A percentile compares a stretch with the other conserved stretches of the same genome.
phyloP scores from a whole-genome alignment of 306 rosid genomes.

The Cucurbita maxima region DNA sequence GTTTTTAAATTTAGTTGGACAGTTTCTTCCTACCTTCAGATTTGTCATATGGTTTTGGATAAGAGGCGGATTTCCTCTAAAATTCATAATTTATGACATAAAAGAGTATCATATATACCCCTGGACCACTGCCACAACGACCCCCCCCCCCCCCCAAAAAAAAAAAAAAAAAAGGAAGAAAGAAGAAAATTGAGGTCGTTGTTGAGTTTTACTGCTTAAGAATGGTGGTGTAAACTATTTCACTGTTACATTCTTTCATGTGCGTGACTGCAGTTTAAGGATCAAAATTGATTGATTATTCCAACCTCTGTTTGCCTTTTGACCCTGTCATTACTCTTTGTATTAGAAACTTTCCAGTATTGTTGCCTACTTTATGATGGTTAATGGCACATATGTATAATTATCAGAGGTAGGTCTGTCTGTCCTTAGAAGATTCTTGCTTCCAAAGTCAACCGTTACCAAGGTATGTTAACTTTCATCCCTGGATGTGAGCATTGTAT shows the following conservation, averaged over 20 bases:
- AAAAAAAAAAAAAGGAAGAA: not conserved
- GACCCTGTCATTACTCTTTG: not conserved
- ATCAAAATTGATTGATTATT: not conserved
- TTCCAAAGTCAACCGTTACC: constrained; percentile 37
- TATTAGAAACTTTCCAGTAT: not conserved
- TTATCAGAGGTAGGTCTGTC: constrained; percentile 89
- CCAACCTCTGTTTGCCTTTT: not conserved
- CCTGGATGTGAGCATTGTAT: constrained; percentile 4
- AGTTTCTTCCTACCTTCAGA: not conserved
- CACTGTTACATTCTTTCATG: not conserved
- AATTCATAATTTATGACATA: not conserved
- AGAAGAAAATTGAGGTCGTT: not conserved
- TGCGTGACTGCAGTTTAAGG: not conserved
- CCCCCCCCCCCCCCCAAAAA: not conserved
- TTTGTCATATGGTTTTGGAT: not conserved
- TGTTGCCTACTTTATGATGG: not conserved
- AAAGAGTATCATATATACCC: not conserved
- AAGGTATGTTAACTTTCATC: constrained; percentile 46
- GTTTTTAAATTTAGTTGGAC: not conserved
- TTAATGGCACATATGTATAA: constrained; percentile 14
- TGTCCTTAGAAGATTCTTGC: constrained; percentile 73
- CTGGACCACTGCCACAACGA: not conserved
- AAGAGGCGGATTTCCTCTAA: not conserved
- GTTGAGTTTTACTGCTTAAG: not conserved
- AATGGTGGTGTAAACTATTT: not conserved